Evolutionary conservation across 768 basidiomycete species (phyloP).

Genomic region (Mycena pura): DNA sequence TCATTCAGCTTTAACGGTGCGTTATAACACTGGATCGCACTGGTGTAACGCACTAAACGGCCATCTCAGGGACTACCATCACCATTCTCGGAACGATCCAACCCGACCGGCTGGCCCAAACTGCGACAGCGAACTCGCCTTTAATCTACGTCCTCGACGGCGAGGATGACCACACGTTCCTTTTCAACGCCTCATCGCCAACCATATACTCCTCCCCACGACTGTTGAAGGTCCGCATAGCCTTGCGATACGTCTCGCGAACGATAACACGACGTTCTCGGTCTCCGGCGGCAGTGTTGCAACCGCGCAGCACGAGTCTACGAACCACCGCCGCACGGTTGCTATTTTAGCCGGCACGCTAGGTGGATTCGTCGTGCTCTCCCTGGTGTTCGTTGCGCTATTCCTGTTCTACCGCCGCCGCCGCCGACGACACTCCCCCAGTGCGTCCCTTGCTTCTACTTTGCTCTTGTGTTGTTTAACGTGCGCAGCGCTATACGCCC

Average conservation of each 20-base stretch:
- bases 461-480: not conserved
- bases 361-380: conserved; percentile 18
- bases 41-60: no score
- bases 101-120: not conserved
- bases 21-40: no score
- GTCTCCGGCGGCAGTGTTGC: conserved; percentile 24
- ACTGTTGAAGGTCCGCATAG: conserved; percentile 24
- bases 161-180: conserved; percentile 16
- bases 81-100: conserved; percentile 16
- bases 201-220: conserved; percentile 26
- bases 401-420: conserved; percentile 19
- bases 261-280: conserved; percentile 21
- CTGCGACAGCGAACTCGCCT: not conserved
- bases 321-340: conserved; percentile 11
- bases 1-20: conserved; percentile 29
- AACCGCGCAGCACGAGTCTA: not conserved
- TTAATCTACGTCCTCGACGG: conserved; percentile 27
- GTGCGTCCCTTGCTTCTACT: not conserved
- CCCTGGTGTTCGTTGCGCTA: conserved; percentile 10
- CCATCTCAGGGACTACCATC: conserved; percentile 27
- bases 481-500: conserved; percentile 24
- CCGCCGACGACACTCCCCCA: conserved; percentile 10
- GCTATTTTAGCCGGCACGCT: conserved; percentile 19
- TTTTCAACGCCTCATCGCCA: conserved; percentile 15
- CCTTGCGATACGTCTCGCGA: conserved; percentile 24